These are phyloP conservation scores for Ascocoryne sarcoides DNA, from an alignment of 2,329 filamentous ascomycete genomes.

Conservation along the genomic window DNA sequence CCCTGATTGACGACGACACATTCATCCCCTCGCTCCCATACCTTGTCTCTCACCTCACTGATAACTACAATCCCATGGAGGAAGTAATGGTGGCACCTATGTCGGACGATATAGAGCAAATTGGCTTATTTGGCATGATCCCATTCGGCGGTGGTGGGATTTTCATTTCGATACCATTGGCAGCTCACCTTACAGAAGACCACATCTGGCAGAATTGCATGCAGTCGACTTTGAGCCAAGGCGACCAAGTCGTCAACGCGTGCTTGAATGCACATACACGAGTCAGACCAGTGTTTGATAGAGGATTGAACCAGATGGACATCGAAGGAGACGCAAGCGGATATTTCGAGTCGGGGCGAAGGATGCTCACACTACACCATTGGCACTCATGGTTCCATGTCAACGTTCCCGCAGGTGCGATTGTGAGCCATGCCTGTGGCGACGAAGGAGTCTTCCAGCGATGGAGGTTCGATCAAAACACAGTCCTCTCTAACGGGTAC, in stretches of 20 bases:
- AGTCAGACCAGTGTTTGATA: conserved; percentile 17
- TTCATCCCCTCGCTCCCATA: conserved; percentile 21
- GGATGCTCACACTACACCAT: conserved; percentile 21
- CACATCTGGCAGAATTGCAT: conserved; percentile 16
- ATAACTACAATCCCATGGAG: conserved; percentile 12
- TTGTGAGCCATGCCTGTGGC: conserved; percentile 16
- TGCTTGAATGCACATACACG: conserved; percentile 16
- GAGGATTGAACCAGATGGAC: conserved; percentile 23
- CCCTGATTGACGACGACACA: conserved; percentile 25
- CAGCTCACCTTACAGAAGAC: conserved; percentile 7
- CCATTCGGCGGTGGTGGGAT: conserved; percentile 24
- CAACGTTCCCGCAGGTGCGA: conserved; percentile 10
- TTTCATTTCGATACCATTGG: conserved; percentile 22
- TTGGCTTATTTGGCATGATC: conserved; percentile 16
- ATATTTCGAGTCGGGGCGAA: conserved; percentile 20
- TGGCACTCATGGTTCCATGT: conserved; percentile 21
- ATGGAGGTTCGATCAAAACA: conserved; percentile 34
- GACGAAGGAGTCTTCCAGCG: conserved; percentile 32
- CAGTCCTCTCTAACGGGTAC: conserved; percentile 37
- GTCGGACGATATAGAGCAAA: conserved; percentile 18
- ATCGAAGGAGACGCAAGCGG: conserved; percentile 17
- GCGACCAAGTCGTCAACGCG: conserved; percentile 20
- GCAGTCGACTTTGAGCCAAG: conserved; percentile 10
- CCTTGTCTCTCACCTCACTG: conserved; percentile 16
- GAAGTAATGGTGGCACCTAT: conserved; percentile 15